Evolutionary conservation across 768 basidiomycete genomes (phyloP).

Genomic region (Boletus bicolor): DNA sequence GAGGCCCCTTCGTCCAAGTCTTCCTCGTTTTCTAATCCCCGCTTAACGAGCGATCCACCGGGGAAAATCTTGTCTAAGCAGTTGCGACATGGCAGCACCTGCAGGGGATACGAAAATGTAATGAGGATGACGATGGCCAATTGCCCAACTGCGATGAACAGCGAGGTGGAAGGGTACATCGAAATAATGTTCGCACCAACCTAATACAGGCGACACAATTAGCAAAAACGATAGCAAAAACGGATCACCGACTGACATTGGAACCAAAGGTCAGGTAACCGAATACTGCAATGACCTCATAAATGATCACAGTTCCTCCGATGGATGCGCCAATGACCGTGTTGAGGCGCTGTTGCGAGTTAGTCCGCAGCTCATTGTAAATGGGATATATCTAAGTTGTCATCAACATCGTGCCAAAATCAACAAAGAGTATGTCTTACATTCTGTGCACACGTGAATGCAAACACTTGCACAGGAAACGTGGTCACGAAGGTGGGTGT

Average conservation of each 20-base stretch:
- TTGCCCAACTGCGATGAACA: conserved; percentile 91
- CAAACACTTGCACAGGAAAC: conserved; percentile 92
- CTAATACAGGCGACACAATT: conserved; percentile 31
- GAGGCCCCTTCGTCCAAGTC: conserved; percentile 51
- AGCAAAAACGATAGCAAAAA: neutral
- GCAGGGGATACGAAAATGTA: conserved; percentile 89
- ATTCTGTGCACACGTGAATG: conserved; percentile 91
- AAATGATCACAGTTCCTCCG: conserved; percentile 76
- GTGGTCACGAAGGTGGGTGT: conserved; percentile 76
- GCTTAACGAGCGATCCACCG: conserved; percentile 36
- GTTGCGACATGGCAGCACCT: conserved; percentile 90
- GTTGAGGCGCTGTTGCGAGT: conserved; percentile 83
- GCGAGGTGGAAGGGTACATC: conserved; percentile 87
- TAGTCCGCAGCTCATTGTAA: conserved; percentile 84
- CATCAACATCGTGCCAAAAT: conserved; percentile 6
- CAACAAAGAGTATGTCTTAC: conserved; percentile 41
- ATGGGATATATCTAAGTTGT: conserved; percentile 78
- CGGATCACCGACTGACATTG: conserved; percentile 45
- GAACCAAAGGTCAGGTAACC: conserved; percentile 94
- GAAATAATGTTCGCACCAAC: conserved; percentile 92
- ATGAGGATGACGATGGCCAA: conserved; percentile 90
- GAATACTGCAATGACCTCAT: conserved; percentile 84
- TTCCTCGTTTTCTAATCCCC: conserved; percentile 42
- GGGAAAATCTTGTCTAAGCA: conserved; percentile 89
- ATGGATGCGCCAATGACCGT: conserved; percentile 84